Evolutionary conservation across 1,284 basidiomycete species (phyloP).

Genomic region (Butyriboletus appendiculatus): DNA sequence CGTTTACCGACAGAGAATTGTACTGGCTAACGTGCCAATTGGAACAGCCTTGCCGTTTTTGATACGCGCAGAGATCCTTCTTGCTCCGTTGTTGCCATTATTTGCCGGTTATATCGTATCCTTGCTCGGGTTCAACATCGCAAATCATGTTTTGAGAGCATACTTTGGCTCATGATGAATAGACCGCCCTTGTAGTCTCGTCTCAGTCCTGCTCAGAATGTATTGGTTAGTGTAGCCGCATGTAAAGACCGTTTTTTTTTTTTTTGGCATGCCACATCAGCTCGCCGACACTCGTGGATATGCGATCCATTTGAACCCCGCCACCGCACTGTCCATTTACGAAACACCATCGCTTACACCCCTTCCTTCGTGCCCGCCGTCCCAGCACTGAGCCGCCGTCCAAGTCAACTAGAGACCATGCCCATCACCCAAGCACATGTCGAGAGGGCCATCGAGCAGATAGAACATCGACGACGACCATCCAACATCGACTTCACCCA

Average conservation of each 20-base stretch:
- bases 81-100: slow-evolving; percentile 83
- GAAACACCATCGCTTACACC: slow-evolving; percentile 1
- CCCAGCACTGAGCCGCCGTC: slow-evolving; percentile 2
- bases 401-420: slow-evolving; percentile 31
- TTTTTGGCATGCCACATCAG: neutral
- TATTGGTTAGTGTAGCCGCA: slow-evolving; percentile 12
- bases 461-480: slow-evolving; percentile 61
- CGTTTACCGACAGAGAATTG: neutral
- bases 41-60: slow-evolving; percentile 84
- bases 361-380: slow-evolving; percentile 7
- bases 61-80: slow-evolving; percentile 81
- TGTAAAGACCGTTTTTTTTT: slow-evolving; percentile 6
- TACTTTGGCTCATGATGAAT: slow-evolving; percentile 69
- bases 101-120: slow-evolving; percentile 85
- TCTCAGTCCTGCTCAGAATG: neutral
- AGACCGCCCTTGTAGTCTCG: neutral
- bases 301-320: slow-evolving; percentile 33
- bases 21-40: slow-evolving; percentile 5
- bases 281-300: neutral
- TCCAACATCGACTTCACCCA: slow-evolving; percentile 86
- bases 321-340: slow-evolving; percentile 18
- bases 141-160: slow-evolving; percentile 69
- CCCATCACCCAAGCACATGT: slow-evolving; percentile 53
- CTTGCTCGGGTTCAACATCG: slow-evolving; percentile 87
- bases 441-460: slow-evolving; percentile 74